Conservation (phyloP, 768 basidiomycete genomes). For the Agrocybe pediades region DNA sequence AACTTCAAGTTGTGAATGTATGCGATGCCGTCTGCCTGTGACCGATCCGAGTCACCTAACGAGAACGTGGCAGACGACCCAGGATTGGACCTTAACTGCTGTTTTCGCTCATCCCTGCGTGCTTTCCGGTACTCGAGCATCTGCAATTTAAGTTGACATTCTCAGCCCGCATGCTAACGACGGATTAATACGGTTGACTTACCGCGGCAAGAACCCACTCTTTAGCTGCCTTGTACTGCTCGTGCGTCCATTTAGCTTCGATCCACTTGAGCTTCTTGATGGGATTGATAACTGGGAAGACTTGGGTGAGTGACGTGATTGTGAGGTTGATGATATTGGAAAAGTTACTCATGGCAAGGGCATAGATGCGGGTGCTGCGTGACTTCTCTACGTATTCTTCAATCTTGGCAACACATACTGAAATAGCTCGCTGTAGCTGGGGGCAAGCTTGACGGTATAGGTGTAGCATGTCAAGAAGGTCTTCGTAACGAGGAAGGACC, state of each 20-base stretch:
- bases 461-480: slow-evolving; percentile 21
- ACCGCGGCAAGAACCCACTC: slow-evolving; percentile 3
- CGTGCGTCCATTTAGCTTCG: slow-evolving; percentile 2
- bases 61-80: neutral
- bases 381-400: slow-evolving; percentile 29
- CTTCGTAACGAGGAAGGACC: slow-evolving; percentile 33
- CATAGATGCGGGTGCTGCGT: slow-evolving; percentile 27
- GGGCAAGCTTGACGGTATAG: slow-evolving; percentile 18
- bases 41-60: neutral
- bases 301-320: neutral
- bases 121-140: slow-evolving; percentile 7
- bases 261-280: slow-evolving; percentile 4
- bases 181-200: neutral
- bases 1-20: neutral
- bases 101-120: neutral
- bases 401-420: slow-evolving; percentile 28
- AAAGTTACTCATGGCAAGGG: slow-evolving; percentile 29
- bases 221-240: neutral
- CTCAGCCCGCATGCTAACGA: neutral
- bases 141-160: neutral
- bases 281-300: neutral
- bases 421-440: slow-evolving; percentile 25
- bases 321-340: slow-evolving; percentile 1
- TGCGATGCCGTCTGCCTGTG: neutral
- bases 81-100: neutral